A percentile compares a stretch with the other conserved stretches of the same genome.
These are phyloP conservation scores for Misopates orontium DNA, from an alignment of 257 asterid genomes.

Conservation along the genomic window DNA sequence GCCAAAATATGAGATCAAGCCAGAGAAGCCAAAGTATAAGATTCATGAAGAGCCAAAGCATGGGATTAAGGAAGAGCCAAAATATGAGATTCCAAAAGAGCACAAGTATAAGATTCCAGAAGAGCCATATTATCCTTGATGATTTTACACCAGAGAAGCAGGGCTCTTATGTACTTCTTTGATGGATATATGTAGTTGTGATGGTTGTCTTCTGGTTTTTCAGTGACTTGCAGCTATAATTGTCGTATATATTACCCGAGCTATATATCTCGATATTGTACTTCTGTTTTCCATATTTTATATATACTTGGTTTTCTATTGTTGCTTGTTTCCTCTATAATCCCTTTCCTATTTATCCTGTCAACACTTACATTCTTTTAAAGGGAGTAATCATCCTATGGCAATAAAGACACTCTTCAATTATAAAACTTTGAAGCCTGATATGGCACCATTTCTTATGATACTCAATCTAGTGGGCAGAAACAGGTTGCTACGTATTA, in stretches of 20 bases:
- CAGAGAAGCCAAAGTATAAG: background rate
- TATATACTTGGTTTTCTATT: background rate
- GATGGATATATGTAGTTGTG: background rate
- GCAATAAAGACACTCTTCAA: background rate
- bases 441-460: slow-evolving; percentile 15
- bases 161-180: background rate
- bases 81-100: background rate
- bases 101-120: background rate
- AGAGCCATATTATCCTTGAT: slow-evolving; percentile 26
- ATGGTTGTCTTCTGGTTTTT: background rate
- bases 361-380: too few species aligned
- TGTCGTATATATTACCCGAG: slow-evolving; percentile 7
- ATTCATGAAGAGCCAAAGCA: background rate
- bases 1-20: background rate
- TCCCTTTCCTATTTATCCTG: too few species aligned
- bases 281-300: background rate
- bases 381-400: too few species aligned
- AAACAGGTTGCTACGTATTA: background rate
- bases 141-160: background rate
- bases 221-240: background rate
- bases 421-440: slow-evolving; percentile 1
- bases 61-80: background rate
- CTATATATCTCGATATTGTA: background rate
- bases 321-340: background rate
- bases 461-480: slow-evolving; percentile 3